These are phyloP conservation scores for Chlorella variabilis DNA, from an alignment of 163 green algal genomes.

Conservation along the genomic window DNA sequence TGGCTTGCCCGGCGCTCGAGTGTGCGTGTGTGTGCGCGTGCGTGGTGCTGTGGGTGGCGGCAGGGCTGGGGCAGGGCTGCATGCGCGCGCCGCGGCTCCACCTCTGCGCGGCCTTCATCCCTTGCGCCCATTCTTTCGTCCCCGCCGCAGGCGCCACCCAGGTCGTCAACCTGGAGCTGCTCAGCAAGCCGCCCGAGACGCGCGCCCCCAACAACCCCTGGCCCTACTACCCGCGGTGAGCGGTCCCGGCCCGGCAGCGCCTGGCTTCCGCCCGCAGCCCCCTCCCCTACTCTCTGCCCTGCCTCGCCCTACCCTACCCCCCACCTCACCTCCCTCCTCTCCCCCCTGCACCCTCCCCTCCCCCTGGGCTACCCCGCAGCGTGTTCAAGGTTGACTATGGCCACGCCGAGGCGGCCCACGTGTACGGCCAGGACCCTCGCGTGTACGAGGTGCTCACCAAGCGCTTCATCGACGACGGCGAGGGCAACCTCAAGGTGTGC, in stretches of 20 bases:
- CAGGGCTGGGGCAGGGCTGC: not conserved
- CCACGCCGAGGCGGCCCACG: constrained; percentile 84
- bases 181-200: constrained; percentile 81
- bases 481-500: constrained; percentile 57
- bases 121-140: not conserved
- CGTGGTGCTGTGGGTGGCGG: not conserved
- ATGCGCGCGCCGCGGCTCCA: not conserved
- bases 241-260: no score
- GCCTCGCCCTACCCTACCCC: constrained; percentile 50
- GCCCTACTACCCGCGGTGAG: constrained; percentile 73
- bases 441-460: constrained; percentile 95
- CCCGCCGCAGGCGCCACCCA: constrained; percentile 13
- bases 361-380: constrained; percentile 6
- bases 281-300: not conserved
- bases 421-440: constrained; percentile 88
- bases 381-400: constrained; percentile 89
- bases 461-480: constrained; percentile 85
- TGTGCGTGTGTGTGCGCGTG: not conserved
- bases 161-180: constrained; percentile 95
- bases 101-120: not conserved
- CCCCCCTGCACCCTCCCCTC: no score
- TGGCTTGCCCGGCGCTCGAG: no score
- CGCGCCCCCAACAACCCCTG: constrained; percentile 88
- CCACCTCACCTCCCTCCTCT: constrained; percentile 52
- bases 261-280: not conserved